phyloP scores from a whole-genome alignment of 2,329 filamentous ascomycete genomes.

The Fusarium tuaranense region DNA sequence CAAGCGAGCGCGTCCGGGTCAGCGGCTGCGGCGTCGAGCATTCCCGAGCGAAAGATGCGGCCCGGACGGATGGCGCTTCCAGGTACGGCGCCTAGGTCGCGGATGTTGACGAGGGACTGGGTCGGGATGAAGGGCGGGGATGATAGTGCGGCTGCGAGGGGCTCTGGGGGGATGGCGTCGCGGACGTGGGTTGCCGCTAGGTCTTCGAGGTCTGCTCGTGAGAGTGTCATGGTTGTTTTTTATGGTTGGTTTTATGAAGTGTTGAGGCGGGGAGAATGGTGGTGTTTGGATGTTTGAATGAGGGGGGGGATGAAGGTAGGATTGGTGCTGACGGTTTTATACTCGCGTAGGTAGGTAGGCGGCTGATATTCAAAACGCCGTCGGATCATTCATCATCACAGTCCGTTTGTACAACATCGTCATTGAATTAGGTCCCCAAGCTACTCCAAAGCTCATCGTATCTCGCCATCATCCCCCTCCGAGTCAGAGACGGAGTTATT shows the following conservation, averaged over 20 bases:
- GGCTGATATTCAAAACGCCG: neutral
- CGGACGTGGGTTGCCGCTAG: constrained; percentile 58
- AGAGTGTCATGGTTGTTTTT: constrained; percentile 35
- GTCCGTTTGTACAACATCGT: neutral
- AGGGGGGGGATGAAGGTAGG: neutral
- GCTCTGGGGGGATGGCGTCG: constrained; percentile 51
- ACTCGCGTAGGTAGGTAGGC: neutral
- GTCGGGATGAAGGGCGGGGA: constrained; percentile 60
- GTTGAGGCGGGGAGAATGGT: neutral
- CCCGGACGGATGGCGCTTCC: constrained; percentile 55
- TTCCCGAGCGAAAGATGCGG: constrained; percentile 61
- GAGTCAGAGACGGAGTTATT: neutral
- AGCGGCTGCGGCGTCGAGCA: constrained; percentile 49
- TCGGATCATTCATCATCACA: neutral
- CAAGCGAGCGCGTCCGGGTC: constrained; percentile 50
- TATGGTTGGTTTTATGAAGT: neutral
- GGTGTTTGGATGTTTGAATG: neutral
- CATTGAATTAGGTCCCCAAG: neutral
- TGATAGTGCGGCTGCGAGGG: constrained; percentile 52
- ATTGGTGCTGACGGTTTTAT: neutral
- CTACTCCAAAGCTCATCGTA: neutral
- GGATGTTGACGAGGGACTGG: constrained; percentile 63
- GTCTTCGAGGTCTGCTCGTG: constrained; percentile 45
- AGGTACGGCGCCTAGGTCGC: constrained; percentile 61
- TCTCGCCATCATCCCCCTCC: neutral